phyloP scores from a whole-genome alignment of 805 yeast species.

The Zygotorulaspora sp. region DNA sequence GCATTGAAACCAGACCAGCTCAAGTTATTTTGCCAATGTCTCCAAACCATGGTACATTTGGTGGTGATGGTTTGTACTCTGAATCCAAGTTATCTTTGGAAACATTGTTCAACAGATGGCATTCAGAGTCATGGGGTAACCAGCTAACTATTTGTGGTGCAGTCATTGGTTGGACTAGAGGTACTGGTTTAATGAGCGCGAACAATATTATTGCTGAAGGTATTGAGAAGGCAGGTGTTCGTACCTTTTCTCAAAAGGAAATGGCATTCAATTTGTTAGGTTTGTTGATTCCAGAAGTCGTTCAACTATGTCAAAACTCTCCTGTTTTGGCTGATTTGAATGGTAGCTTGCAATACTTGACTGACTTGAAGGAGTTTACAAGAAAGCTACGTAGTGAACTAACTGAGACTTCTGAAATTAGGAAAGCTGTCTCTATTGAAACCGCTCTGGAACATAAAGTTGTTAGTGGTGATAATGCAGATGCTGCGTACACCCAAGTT shows the following conservation, averaged over 20 bases:
- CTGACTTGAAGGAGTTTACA: constrained; percentile 85
- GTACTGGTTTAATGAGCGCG: constrained; percentile 97
- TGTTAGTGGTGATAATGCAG: constrained; percentile 83
- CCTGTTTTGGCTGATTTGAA: constrained; percentile 98
- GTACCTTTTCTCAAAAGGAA: constrained; percentile 97
- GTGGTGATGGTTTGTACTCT: constrained; percentile 96
- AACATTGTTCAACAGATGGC: constrained; percentile 97
- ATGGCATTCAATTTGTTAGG: constrained; percentile 99
- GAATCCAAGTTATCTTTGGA: constrained; percentile 95
- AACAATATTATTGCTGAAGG: constrained; percentile 98
- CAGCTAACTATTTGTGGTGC: constrained; percentile 98
- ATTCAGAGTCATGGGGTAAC: constrained; percentile 93
- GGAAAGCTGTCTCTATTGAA: constrained; percentile 94
- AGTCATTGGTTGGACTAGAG: constrained; percentile 99
- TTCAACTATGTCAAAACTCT: constrained; percentile 80
- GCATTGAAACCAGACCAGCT: constrained; percentile 93
- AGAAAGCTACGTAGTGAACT: constrained; percentile 64
- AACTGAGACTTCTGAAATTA: constrained; percentile 81
- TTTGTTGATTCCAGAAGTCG: constrained; percentile 80
- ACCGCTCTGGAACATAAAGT: constrained; percentile 78
- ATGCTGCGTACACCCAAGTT: constrained; percentile 74
- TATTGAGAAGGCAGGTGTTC: constrained; percentile 89
- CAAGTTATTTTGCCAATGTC: constrained; percentile 95
- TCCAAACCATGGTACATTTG: constrained; percentile 98
- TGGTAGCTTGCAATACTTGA: constrained; percentile 95